Evolutionary conservation across 208 protist species (phyloP), one percentile per base, ranked within the genome.

Genomic region (Zelonia costaricensis): DNA sequence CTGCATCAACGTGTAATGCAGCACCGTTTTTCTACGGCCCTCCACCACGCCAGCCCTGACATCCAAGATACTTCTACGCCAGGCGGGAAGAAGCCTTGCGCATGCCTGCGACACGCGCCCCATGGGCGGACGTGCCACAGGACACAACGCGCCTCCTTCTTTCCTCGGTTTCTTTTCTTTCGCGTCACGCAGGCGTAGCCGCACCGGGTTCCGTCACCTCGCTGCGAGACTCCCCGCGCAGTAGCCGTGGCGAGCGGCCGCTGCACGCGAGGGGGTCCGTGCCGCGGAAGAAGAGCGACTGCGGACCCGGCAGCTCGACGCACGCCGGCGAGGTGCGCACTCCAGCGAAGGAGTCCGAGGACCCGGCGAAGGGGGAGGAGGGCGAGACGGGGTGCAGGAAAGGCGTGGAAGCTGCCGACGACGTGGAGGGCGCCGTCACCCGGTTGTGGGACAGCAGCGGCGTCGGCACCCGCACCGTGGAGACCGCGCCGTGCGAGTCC

Each of bases 211-310:
- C n/a, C n/a, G n/a, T 25, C 23, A 33, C 13, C 22, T 20, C 52
- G 18, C 15, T 27, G 5, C 36, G 33, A 12, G 38, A 15, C 15
- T 57, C 52, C 2, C 13, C 22, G 25, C 15, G 23, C 22, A 57
- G 36, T 15, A 57, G 52, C n/a, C 12, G 36, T 22, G 28, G 52
- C 15, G 52, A 57, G 38, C 47, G 63, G 22, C 63, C 42, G 43
- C 59, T 54, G 30, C 65, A 72, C n/a, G 57, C 57, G 4, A 61
- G 43, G 12, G 49, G 38, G 3, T 61, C 57, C 5, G 45, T 22
- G 28, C 57, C 40, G 2, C 58, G 56, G 28, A 72, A 20, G 25
- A 72, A 72, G 4, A 72, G 57, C 25, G 65, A 72, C 65, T 65
- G 65, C 9, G 65, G 57, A 10, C 65, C 65, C 23, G 65, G 65